Base-by-base conservation (phyloP, 352 stramenopile species). In the Phytophthora sojae region DNA sequence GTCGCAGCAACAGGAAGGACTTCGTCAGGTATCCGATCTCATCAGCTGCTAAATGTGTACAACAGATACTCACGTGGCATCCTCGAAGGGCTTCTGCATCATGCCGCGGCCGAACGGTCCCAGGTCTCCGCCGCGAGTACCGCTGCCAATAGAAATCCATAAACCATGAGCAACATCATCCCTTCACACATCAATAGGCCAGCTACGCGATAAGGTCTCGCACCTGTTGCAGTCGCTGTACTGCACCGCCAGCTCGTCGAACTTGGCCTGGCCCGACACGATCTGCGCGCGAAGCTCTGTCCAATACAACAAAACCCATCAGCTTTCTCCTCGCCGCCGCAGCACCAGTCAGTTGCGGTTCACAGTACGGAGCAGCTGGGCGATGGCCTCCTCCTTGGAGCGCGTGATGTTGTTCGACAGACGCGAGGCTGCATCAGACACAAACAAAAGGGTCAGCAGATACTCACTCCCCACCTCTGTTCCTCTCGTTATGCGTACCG, bases 11-110 rank as follows among this genome's bases (percentile, higher is more conserved):
- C 57, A 51, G 42, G 11, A 62, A 47, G 2, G 8, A 61, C n/a
- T 51, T 35, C 17, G 29, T 29, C 5, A 45, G 44, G 25, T 9
- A 30, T 14, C 14, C 11, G 7, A 11, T 15, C 3, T 37, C 11
- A 32, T 8, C 15, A 6, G 21, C n/a, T n/a, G 4, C 26, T 51
- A 37, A 15, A 21, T n/a, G 19, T 23, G 17, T 19, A 12, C 4
- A 50, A 2, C 17, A 50, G 17, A 25, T 14, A 53, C 50, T 55
- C 76, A 91, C 81, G 88, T 81, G 32, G 91, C 94, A 73, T 98
- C 90, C 64, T 97, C 91, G 59, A 98, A 98, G 6, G 91, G 89
- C 71, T 97, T 97, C 79, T 97, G 92, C 94, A 97, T 97, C 87
- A 93, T 91, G 66, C 92, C 92, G 37, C 83, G 81, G 6, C 82